Conservation (phyloP, 2,329 filamentous ascomycete species). For the Pseudocercospora eumusae region DNA sequence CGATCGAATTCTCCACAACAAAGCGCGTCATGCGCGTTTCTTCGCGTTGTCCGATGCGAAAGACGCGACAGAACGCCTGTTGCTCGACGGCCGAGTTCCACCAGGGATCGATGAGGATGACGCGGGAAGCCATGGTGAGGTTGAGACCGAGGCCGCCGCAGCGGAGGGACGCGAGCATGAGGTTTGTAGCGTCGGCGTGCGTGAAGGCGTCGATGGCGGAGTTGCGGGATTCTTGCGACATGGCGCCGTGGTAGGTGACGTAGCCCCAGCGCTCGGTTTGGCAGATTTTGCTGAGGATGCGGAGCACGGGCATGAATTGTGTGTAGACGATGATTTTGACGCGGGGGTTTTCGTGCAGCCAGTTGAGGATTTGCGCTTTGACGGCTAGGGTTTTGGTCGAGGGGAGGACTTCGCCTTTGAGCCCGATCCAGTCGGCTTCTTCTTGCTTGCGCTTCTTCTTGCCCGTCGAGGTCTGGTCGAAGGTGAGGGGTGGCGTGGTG, state of each 20-base stretch:
- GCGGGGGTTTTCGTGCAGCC: conserved; percentile 46
- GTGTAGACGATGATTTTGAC: conserved; percentile 61
- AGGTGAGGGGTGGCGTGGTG: not conserved
- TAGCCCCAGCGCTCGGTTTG: conserved; percentile 51
- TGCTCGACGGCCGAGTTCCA: conserved; percentile 56
- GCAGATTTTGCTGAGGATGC: conserved; percentile 56
- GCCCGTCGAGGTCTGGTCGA: not conserved
- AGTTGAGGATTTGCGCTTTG: conserved; percentile 50
- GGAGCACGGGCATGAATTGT: conserved; percentile 58
- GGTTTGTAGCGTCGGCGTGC: conserved; percentile 41
- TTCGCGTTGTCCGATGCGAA: conserved; percentile 64
- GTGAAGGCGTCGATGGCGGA: conserved; percentile 52
- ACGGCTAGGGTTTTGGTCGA: conserved; percentile 50
- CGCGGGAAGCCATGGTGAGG: conserved; percentile 56
- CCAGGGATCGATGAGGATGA: conserved; percentile 54
- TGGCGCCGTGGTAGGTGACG: conserved; percentile 54
- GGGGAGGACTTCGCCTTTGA: conserved; percentile 44
- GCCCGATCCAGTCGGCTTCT: conserved; percentile 43
- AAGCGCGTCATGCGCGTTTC: conserved; percentile 62
- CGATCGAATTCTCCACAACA: conserved; percentile 58
- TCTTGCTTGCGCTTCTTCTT: conserved; percentile 31
- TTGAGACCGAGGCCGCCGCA: conserved; percentile 62
- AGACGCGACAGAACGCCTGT: conserved; percentile 59
- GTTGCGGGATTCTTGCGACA: conserved; percentile 48
- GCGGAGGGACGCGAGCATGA: conserved; percentile 59